Base-by-base conservation (phyloP, 805 yeast genomes). In the Cyberlindnera mycetangii region DNA sequence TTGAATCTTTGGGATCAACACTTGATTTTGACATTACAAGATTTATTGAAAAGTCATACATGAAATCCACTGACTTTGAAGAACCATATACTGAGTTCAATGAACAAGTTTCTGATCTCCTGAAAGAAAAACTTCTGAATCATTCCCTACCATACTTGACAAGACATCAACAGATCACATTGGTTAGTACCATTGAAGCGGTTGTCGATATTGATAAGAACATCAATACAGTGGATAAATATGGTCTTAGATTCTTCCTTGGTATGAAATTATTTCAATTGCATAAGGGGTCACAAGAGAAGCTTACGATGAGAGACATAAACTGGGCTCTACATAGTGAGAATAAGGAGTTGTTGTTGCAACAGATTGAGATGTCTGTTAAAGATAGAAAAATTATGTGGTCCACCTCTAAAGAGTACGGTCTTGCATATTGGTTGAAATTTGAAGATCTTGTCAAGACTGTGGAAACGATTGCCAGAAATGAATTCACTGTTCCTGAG, bases 111-210 rank as follows among this genome's bases (percentile, higher is more conserved):
- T 71, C 78, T 3, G 71, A 67, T 1, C 60, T 75, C 3, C 66
- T 90, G 18, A 66, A 71, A 14, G 85, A 83, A 18, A 78, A 78
- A 48, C 67, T 90, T 41, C 78, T 79, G 33, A 79, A 76, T 47
- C 69, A 76, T 5, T 72, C 92, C 1, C 67, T 90, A 21, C 97
- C 97, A 0, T 82, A 83, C 49, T 61, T 90, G 22, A 89, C 96
- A 0, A 79, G 96, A 48, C 97, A 90, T 65, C 97, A 90, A 61
- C 98, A 90, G 58, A 80, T 83, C 22, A 89, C 97, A 0, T 71
- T 90, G 21, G 71, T 83, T 2, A 78, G 86, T 14, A 79, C 88
- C 2, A 70, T 88, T 6, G 81, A 78, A 38, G 82, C 89, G 2
- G 67, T 86, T 20, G 69, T 72, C 19, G 79, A 78, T 15, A 72